Evolutionary conservation across 495 filamentous ascomycete species (phyloP).

Genomic region (Podospora sp.): DNA sequence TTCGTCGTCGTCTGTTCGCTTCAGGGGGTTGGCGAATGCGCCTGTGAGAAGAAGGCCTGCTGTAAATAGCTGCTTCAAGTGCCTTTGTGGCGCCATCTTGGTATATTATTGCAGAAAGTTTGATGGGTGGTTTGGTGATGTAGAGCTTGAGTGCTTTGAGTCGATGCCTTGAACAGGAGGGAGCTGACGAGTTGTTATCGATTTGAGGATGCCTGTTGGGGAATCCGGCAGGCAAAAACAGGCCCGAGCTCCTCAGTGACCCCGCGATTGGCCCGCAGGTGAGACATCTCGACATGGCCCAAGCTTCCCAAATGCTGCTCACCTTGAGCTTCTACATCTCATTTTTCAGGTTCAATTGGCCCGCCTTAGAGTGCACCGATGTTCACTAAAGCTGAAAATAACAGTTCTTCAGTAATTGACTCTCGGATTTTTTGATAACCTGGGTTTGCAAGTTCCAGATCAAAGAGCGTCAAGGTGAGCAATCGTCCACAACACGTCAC

Average conservation of each 20-base stretch:
- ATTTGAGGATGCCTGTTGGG: constrained; percentile 1
- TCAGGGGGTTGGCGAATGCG: constrained; percentile 31
- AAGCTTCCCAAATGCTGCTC: constrained; percentile 4
- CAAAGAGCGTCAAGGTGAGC: too few relatives aligned
- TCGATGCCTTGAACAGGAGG: neutral
- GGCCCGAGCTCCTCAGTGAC: neutral
- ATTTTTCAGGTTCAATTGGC: neutral
- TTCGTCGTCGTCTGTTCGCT: constrained; percentile 30
- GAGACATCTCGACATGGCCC: constrained; percentile 3
- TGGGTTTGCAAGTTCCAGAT: too few relatives aligned
- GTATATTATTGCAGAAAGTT: neutral
- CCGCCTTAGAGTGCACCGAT: too few relatives aligned
- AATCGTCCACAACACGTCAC: too few relatives aligned
- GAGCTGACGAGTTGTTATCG: neutral
- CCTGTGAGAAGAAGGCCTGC: constrained; percentile 35
- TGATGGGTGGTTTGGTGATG: neutral
- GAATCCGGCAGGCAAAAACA: constrained; percentile 13
- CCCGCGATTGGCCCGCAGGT: constrained; percentile 6
- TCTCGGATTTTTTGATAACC: too few relatives aligned
- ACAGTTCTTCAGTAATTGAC: too few relatives aligned
- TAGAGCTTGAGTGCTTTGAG: neutral
- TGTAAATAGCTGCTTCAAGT: constrained; percentile 27
- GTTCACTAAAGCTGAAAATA: too few relatives aligned
- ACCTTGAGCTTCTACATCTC: neutral
- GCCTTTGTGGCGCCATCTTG: constrained; percentile 26